phyloP scores from a whole-genome alignment of 371 early-diverging fungal genomes.

The Mortierella sp. region DNA sequence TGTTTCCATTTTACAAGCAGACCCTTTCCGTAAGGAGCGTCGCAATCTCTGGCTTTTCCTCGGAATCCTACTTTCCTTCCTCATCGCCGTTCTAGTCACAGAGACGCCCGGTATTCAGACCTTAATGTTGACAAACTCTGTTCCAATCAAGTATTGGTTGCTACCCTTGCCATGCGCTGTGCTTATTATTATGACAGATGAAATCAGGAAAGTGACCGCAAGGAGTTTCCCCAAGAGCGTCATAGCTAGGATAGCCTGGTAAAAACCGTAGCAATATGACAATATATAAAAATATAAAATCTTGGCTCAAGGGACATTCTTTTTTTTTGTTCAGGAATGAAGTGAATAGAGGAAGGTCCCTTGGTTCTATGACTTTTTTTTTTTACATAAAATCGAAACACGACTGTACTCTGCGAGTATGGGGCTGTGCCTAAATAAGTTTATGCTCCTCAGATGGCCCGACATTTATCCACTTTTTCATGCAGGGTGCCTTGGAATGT shows the following conservation, averaged over 20 bases:
- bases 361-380: too few relatives aligned
- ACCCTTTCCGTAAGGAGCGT: slow-evolving; percentile 64
- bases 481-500: too few relatives aligned
- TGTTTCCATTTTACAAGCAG: slow-evolving; percentile 69
- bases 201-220: slow-evolving; percentile 65
- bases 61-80: slow-evolving; percentile 60
- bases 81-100: slow-evolving; percentile 69
- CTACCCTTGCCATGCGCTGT: slow-evolving; percentile 74
- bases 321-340: too few relatives aligned
- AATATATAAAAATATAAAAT: too few relatives aligned
- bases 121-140: slow-evolving; percentile 71
- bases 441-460: too few relatives aligned
- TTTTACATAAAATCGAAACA: too few relatives aligned
- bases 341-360: too few relatives aligned
- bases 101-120: slow-evolving; percentile 70
- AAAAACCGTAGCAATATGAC: not conserved
- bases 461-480: too few relatives aligned
- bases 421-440: too few relatives aligned
- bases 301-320: too few relatives aligned
- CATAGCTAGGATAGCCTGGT: slow-evolving; percentile 65
- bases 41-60: slow-evolving; percentile 66
- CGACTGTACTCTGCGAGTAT: too few relatives aligned
- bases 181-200: slow-evolving; percentile 68
- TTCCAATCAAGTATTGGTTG: slow-evolving; percentile 80
- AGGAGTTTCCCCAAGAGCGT: slow-evolving; percentile 59